Base-by-base conservation (phyloP, 1,284 basidiomycete species). In the Rhodotorula sp. region DNA sequence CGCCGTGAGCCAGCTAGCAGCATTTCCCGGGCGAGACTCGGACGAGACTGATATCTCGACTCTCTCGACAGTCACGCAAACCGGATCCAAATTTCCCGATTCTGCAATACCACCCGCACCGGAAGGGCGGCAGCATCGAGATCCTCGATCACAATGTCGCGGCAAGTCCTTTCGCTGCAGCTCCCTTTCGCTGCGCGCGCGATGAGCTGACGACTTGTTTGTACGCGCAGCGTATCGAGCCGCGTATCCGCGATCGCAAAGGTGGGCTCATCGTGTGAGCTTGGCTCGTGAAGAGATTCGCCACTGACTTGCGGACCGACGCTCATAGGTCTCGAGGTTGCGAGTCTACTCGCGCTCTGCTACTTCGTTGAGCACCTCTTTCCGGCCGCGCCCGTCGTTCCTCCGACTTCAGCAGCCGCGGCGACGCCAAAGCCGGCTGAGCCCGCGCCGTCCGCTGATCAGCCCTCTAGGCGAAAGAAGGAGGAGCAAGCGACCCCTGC, bases 71-170 rank as follows among this genome's bases (percentile, higher is more conserved):
- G 70, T 49, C 57, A 3, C 45, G 66, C 21, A 69, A 55, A 58
- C 73, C 73, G 5, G 73, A 74, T 49, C 73, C 73, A 3, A 64
- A 69, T 56, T 74, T 62, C 23, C 69, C 73, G 1, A 64, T 72
- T 16, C 48, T 60, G 1, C 48, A 45, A 5, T 71, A 34, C 19
- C 31, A 43, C 12, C 73, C 69, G 23, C 50, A 66, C 21, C 64
- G 57, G 47, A 72, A 68, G n/a, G 62, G 60, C n/a, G 68, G 64
- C 1, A 59, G 26, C 7, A 47, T 69, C n/a, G 67, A 74, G n/a
- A 52, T 74, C 15, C 48, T 67, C 38, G 73, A 74, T 47, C 62
- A 69, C 62, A 74, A 74, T n/a, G 31, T 74, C n/a, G 64, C 60
- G 8, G 71, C 68, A 52, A 49, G 71, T 69, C 16, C n/a, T 38